These are phyloP conservation scores for Aspergillus floridensis DNA, from an alignment of 2,329 filamentous ascomycete species.

Conservation along the genomic window DNA sequence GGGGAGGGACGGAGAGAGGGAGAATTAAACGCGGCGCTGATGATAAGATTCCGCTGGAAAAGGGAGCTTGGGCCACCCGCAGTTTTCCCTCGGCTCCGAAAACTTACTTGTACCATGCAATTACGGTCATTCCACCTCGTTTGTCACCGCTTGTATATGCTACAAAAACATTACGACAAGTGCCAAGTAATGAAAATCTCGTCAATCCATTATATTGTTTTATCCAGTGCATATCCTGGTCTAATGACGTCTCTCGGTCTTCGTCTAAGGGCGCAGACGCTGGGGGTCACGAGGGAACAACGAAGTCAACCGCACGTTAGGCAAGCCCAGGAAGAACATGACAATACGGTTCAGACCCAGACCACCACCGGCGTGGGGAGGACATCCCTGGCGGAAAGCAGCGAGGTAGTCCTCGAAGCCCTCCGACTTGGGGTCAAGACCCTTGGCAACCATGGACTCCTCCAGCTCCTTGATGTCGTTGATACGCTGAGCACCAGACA, in stretches of 20 bases:
- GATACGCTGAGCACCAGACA: constrained; percentile 66
- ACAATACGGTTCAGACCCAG: constrained; percentile 66
- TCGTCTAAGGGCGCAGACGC: constrained; percentile 45
- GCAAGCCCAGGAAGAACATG: constrained; percentile 64
- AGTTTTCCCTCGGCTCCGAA: neutral
- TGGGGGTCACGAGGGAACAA: constrained; percentile 64
- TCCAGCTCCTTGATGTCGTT: constrained; percentile 59
- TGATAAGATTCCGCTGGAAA: constrained; percentile 11
- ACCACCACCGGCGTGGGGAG: constrained; percentile 64
- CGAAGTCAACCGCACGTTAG: constrained; percentile 61
- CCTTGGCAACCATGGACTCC: constrained; percentile 58
- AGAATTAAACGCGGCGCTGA: constrained; percentile 1
- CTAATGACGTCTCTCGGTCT: neutral
- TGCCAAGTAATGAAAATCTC: constrained; percentile 6
- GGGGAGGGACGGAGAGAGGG: neutral
- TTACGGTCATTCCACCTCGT: too few species aligned
- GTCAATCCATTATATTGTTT: constrained; percentile 18
- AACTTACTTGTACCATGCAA: neutral
- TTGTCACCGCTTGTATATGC: neutral
- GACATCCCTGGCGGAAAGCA: constrained; percentile 63
- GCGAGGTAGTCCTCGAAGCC: constrained; percentile 64
- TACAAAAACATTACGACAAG: neutral
- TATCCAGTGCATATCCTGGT: constrained; percentile 5
- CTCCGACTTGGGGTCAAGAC: constrained; percentile 57
- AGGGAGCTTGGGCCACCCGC: constrained; percentile 27